phyloP scores from a whole-genome alignment of 192 early-diverging fungal species.

The Coemansia umbellata region DNA sequence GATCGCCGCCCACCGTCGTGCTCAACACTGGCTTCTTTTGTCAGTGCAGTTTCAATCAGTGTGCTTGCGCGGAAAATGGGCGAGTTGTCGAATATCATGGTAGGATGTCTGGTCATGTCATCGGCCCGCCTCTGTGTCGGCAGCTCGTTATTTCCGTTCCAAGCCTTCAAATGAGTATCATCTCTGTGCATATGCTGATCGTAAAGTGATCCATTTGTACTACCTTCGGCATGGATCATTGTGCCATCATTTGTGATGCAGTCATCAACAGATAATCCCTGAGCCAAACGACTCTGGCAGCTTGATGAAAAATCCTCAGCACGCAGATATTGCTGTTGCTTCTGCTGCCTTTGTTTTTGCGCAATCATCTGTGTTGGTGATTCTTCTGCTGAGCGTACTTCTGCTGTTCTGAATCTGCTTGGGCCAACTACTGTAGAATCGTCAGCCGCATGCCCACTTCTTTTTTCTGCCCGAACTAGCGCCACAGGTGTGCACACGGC shows the following conservation, averaged over 20 bases:
- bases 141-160: background rate
- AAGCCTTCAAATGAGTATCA: background rate
- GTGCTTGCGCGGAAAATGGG: constrained; percentile 28
- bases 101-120: constrained; percentile 33
- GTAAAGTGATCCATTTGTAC: constrained; percentile 6
- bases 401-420: background rate
- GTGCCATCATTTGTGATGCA: background rate
- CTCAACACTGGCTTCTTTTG: background rate
- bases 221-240: constrained; percentile 3
- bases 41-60: constrained; percentile 4
- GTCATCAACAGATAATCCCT: too few species aligned
- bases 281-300: too few species aligned
- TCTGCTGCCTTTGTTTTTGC: background rate
- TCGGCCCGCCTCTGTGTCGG: background rate
- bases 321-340: background rate
- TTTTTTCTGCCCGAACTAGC: background rate
- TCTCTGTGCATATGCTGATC: constrained; percentile 28
- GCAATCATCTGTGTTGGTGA: constrained; percentile 23
- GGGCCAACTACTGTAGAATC: background rate
- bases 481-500: constrained; percentile 26
- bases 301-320: background rate
- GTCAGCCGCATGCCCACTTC: background rate
- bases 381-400: background rate
- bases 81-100: constrained; percentile 40
- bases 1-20: background rate